These are phyloP conservation scores for Seiridium unicorne DNA, from an alignment of 2,329 filamentous ascomycete species.

Conservation along the genomic window DNA sequence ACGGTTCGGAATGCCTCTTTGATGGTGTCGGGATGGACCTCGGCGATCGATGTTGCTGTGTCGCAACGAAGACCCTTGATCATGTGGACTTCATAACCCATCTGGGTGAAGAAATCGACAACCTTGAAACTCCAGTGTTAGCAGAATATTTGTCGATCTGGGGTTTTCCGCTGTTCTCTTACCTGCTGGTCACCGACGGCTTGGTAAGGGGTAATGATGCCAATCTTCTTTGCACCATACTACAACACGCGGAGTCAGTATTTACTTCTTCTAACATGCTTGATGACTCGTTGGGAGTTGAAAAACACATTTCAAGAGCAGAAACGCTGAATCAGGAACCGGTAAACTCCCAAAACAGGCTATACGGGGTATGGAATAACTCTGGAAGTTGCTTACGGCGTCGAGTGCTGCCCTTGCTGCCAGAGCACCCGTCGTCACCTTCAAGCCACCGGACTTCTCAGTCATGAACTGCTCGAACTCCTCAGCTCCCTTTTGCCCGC, in stretches of 20 bases:
- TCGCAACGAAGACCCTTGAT: conserved; percentile 28
- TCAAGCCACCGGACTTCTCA: conserved; percentile 23
- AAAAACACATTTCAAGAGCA: too few relatives aligned
- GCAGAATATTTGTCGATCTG: background rate
- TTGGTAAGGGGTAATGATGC: conserved; percentile 30
- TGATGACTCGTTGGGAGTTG: too few relatives aligned
- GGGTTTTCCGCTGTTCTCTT: background rate
- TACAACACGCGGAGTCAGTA: too few relatives aligned
- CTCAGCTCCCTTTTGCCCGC: conserved; percentile 24
- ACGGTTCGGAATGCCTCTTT: conserved; percentile 23
- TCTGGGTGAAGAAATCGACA: conserved; percentile 27
- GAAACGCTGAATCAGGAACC: too few relatives aligned
- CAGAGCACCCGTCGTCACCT: conserved; percentile 28
- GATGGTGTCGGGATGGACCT: conserved; percentile 28
- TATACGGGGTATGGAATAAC: too few relatives aligned
- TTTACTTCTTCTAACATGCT: too few relatives aligned
- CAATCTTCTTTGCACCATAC: conserved; percentile 25
- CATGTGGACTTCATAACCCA: conserved; percentile 23
- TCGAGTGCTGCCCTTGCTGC: conserved; percentile 26
- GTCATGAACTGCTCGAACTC: conserved; percentile 28
- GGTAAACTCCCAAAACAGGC: too few relatives aligned
- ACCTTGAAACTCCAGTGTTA: conserved; percentile 11
- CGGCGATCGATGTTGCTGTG: conserved; percentile 21
- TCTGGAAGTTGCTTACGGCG: background rate
- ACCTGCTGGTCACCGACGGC: conserved; percentile 27